Conservation (phyloP, 2,329 filamentous ascomycete species). For the Aphanoascus verrucosus region DNA sequence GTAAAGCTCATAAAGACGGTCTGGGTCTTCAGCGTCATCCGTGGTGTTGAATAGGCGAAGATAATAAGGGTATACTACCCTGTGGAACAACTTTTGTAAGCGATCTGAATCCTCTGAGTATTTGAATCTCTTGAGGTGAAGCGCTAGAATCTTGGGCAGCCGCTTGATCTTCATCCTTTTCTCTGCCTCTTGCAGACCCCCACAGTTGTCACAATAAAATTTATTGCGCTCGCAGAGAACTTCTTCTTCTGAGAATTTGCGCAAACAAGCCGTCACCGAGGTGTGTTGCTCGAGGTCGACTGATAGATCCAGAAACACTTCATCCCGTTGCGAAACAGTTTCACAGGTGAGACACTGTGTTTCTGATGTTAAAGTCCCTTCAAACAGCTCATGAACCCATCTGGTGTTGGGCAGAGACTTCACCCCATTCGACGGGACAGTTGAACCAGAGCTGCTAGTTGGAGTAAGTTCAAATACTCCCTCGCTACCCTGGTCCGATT, state of each 20-base stretch:
- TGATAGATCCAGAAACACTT: constrained; percentile 89
- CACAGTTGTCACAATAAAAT: constrained; percentile 96
- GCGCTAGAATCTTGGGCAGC: constrained; percentile 76
- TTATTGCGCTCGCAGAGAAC: constrained; percentile 98
- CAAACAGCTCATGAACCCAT: constrained; percentile 96
- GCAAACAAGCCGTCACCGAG: constrained; percentile 87
- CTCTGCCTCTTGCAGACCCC: constrained; percentile 91
- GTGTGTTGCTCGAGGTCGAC: constrained; percentile 93
- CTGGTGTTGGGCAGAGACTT: constrained; percentile 58
- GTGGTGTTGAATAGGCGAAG: constrained; percentile 95
- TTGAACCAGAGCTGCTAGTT: constrained; percentile 30
- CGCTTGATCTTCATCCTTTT: constrained; percentile 99
- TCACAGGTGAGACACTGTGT: constrained; percentile 95
- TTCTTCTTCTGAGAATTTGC: constrained; percentile 94
- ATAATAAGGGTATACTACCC: constrained; percentile 94
- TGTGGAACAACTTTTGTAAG: constrained; percentile 90
- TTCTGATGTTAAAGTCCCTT: constrained; percentile 88
- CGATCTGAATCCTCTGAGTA: constrained; percentile 93
- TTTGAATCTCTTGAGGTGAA: constrained; percentile 95
- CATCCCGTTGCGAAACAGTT: constrained; percentile 86
- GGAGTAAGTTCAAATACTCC: constrained; percentile 44
- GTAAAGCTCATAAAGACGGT: constrained; percentile 90
- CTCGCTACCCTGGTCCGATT: constrained; percentile 32
- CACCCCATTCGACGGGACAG: constrained; percentile 25
- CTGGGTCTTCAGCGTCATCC: constrained; percentile 84